Base-by-base conservation (phyloP, 257 asterid genomes). In the Plantago elongata region DNA sequence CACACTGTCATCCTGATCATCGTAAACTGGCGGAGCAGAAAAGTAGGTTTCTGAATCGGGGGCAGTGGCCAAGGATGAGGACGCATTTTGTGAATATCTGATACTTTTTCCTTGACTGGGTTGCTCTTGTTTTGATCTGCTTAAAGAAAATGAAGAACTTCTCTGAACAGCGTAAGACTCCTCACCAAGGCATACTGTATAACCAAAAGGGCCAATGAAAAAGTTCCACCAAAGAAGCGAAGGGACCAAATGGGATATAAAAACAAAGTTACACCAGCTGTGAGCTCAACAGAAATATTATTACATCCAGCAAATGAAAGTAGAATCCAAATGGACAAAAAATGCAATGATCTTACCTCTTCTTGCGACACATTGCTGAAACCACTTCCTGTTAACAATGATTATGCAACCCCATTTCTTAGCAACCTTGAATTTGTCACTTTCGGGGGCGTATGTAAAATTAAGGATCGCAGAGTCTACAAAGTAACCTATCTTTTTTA, bases 351-450 rank as follows among this genome's bases (percentile, higher is more conserved):
- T 52, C 49, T 47, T 72, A 93, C 99, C 99, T 93, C 88, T 79
- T 77, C 95, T 81, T 70, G 85, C 86, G 71, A 83, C 78, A 68
- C 94, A 89, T 62, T 93, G 99, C 60, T 80, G 88, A 76, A 86
- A 79, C 99, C 99, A 93, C 75, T 79, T 89, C 76, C 60, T 77
- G 66, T 80, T 76, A 61, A 93, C 84, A 67, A 81, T 75, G 70
- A 68, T 63, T 71, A 87, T 78, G 72, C 51, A 71, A 54, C 96
- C 96, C 99, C 97, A 89, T 70, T 76, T 77, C 76, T 71, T 89
- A 34, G 99, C 96, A 77, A 89, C 97, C 81, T 77, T 82, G 72
- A 83, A 89, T 70, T 89, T 93, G 75, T 89, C 96, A 68, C 99
- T 94, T 80, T 85, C 87, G 44, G 97, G 97, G 81, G 82, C 81